Percentiles rank a stretch among this genome's conserved stretches.
Conservation (phyloP, 805 yeast species). For the Brettanomyces naardenensis region DNA sequence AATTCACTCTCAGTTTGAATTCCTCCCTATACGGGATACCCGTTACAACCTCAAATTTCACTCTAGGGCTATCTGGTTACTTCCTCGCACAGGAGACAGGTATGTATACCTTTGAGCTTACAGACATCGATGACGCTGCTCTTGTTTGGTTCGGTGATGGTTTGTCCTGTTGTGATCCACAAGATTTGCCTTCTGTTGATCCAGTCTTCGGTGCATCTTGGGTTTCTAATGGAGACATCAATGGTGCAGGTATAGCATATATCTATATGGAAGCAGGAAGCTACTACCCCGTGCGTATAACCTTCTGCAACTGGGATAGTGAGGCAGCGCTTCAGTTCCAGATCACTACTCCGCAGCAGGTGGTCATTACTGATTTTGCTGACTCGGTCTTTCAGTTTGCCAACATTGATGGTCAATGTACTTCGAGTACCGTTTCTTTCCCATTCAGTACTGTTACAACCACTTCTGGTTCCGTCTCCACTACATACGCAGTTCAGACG, state of each 20-base stretch:
- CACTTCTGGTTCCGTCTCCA: neutral
- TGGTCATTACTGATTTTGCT: neutral
- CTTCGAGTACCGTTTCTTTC: neutral
- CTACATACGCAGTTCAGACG: neutral
- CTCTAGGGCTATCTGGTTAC: slow-evolving; percentile 12
- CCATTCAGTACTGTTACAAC: slow-evolving; percentile 3
- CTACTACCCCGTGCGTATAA: slow-evolving; percentile 14
- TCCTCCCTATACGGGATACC: slow-evolving; percentile 6
- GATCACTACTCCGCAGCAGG: slow-evolving; percentile 9
- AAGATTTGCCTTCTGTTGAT: slow-evolving; percentile 1
- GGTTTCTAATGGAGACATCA: slow-evolving; percentile 3
- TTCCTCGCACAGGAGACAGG: slow-evolving; percentile 24
- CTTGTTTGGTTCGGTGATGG: slow-evolving; percentile 26
- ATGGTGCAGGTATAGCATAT: slow-evolving; percentile 3
- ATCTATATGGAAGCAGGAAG: slow-evolving; percentile 9
- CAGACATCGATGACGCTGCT: slow-evolving; percentile 24
- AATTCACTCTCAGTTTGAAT: too few species aligned
- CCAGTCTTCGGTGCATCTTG: slow-evolving; percentile 6
- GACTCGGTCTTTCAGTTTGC: neutral
- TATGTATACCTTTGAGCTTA: slow-evolving; percentile 17
- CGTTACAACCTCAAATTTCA: slow-evolving; percentile 7
- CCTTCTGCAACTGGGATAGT: slow-evolving; percentile 9
- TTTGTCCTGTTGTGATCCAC: slow-evolving; percentile 26
- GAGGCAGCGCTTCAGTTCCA: slow-evolving; percentile 8
- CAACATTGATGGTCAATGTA: neutral